A percentile compares a stretch with the other conserved stretches of the same genome.
phyloP scores from a whole-genome alignment of 208 protist species.

The Trypanosoma rangeli region DNA sequence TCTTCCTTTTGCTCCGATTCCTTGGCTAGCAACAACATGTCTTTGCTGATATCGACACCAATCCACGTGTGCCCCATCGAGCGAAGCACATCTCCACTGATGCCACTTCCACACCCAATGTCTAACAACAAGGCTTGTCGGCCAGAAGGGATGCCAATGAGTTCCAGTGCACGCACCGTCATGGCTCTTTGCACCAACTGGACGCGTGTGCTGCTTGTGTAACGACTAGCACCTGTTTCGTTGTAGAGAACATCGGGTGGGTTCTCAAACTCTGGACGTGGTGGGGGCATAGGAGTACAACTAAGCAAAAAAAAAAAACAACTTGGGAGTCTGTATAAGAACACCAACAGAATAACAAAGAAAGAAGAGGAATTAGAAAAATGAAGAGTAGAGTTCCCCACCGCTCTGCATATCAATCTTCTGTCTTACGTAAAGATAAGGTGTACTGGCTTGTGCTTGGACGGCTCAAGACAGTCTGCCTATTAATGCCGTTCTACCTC shows the following conservation, averaged over 20 bases:
- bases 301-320: conserved; percentile 3
- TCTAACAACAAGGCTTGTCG: conserved; percentile 93
- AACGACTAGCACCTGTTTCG: conserved; percentile 92
- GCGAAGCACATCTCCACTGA: conserved; percentile 96
- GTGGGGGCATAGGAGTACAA: conserved; percentile 42
- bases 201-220: conserved; percentile 95
- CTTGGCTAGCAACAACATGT: conserved; percentile 94
- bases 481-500: too few relatives aligned
- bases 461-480: too few relatives aligned
- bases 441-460: too few relatives aligned
- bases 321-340: not conserved
- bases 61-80: conserved; percentile 96
- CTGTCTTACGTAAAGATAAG: too few relatives aligned
- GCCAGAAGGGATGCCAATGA: conserved; percentile 88
- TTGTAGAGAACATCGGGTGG: conserved; percentile 97
- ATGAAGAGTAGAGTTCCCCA: too few relatives aligned
- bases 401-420: too few relatives aligned
- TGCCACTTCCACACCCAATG: conserved; percentile 98
- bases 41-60: conserved; percentile 95
- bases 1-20: conserved; percentile 62
- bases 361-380: too few relatives aligned
- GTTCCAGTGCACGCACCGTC: conserved; percentile 97
- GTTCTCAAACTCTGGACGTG: conserved; percentile 91
- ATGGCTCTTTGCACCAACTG: conserved; percentile 97
- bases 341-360: not conserved